phyloP scores from a whole-genome alignment of 2,329 filamentous ascomycete genomes.

The Pleoardoris graminearum region DNA sequence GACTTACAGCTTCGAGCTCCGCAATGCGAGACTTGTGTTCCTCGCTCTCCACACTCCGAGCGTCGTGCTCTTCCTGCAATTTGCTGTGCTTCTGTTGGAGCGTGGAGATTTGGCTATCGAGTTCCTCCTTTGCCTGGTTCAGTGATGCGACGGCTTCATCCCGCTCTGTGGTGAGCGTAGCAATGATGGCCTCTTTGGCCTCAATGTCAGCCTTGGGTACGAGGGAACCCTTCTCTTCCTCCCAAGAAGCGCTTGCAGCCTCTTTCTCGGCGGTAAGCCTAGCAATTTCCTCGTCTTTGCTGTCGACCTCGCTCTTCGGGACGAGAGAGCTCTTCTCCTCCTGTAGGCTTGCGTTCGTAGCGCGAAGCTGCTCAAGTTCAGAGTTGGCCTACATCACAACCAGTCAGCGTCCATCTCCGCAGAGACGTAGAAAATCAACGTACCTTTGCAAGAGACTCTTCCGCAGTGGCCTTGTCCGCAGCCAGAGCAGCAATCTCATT shows the following conservation, averaged over 20 bases:
- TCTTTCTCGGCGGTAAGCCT: not conserved
- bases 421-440: not conserved
- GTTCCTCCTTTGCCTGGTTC: constrained; percentile 13
- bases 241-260: not conserved
- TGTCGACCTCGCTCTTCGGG: constrained; percentile 31
- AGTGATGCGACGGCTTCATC: constrained; percentile 13
- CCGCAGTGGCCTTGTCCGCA: constrained; percentile 22
- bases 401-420: too few relatives aligned
- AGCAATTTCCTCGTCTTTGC: constrained; percentile 18
- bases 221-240: constrained; percentile 11
- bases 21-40: constrained; percentile 29
- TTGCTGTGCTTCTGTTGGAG: constrained; percentile 31
- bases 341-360: constrained; percentile 15
- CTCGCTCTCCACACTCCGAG: constrained; percentile 24
- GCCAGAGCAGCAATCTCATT: constrained; percentile 30
- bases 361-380: constrained; percentile 27
- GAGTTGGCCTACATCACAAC: constrained; percentile 12
- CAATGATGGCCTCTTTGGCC: constrained; percentile 19
- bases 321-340: constrained; percentile 17
- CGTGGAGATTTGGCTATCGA: constrained; percentile 9
- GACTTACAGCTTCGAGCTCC: constrained; percentile 27
- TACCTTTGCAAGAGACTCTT: constrained; percentile 22
- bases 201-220: constrained; percentile 34
- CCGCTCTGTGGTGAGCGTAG: constrained; percentile 13
- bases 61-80: constrained; percentile 24